These are phyloP conservation scores for Gastrolobium villosum DNA, from an alignment of 306 rosid genomes.

Conservation along the genomic window DNA sequence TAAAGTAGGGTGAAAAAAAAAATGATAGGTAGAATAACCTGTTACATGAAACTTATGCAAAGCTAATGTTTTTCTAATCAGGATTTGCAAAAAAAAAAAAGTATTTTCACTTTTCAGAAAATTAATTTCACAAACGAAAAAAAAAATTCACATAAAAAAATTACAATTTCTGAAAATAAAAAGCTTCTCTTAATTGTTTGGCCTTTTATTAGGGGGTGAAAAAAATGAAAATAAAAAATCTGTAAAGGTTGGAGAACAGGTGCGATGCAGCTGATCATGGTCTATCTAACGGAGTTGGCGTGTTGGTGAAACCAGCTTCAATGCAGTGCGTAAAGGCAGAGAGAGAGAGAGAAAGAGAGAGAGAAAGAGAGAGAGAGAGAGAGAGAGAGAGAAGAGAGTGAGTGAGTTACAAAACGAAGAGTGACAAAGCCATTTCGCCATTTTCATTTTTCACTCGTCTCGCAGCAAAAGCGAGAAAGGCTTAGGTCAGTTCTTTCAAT, in stretches of 20 bases:
- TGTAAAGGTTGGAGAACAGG: conserved; percentile 45
- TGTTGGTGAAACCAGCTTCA: conserved; percentile 68
- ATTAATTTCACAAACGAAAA: not conserved
- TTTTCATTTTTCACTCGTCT: conserved; percentile 41
- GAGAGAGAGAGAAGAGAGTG: conserved; percentile 13
- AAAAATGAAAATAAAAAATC: not conserved
- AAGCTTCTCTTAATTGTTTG: not conserved
- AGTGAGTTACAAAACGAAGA: conserved; percentile 43
- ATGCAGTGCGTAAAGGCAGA: conserved; percentile 55
- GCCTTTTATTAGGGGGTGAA: not conserved
- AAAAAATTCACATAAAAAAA: no score
- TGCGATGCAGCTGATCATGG: conserved; percentile 67
- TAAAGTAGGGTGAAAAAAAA: no score
- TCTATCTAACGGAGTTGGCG: conserved; percentile 75
- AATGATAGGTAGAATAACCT: no score
- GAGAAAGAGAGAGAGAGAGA: conserved; percentile 11
- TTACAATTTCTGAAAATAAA: not conserved
- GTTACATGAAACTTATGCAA: no score
- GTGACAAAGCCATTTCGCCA: conserved; percentile 51
- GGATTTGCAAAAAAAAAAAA: not conserved
- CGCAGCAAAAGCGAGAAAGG: conserved; percentile 52
- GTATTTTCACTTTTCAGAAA: not conserved
- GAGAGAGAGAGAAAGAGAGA: conserved; percentile 44
- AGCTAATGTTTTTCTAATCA: not conserved
- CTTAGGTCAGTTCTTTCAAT: conserved; percentile 65